Conservation (phyloP, 2,329 filamentous ascomycete genomes). For the Scortechinia acanthostroma region DNA sequence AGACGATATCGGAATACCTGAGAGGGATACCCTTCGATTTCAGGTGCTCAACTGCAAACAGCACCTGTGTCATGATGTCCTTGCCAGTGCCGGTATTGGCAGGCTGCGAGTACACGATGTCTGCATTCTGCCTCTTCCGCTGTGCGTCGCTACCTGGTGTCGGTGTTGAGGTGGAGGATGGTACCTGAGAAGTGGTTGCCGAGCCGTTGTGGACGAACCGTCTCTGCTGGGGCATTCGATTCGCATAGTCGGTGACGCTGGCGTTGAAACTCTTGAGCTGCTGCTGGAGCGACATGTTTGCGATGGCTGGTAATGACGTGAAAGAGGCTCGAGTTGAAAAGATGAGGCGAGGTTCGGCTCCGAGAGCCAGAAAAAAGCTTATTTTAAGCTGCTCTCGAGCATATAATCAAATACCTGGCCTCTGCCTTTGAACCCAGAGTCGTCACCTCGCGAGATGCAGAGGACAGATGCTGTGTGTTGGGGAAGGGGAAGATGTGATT, state of each 20-base stretch:
- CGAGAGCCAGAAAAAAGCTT: no score
- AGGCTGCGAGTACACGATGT: slow-evolving; percentile 39
- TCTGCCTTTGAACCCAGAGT: no score
- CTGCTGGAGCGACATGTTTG: slow-evolving; percentile 32
- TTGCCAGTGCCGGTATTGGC: slow-evolving; percentile 41
- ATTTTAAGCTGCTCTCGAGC: no score
- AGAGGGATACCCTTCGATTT: slow-evolving; percentile 39
- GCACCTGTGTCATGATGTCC: slow-evolving; percentile 50
- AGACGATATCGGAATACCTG: slow-evolving; percentile 44
- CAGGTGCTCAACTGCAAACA: slow-evolving; percentile 48
- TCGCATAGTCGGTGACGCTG: slow-evolving; percentile 29
- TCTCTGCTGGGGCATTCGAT: slow-evolving; percentile 27
- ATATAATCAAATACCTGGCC: no score
- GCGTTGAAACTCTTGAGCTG: slow-evolving; percentile 34
- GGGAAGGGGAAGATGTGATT: no score
- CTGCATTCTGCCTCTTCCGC: slow-evolving; percentile 34
- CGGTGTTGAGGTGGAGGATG: slow-evolving; percentile 2
- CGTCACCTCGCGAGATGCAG: no score
- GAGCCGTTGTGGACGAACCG: slow-evolving; percentile 21
- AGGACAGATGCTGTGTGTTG: no score
- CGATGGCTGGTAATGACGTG: no score
- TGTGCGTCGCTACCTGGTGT: slow-evolving; percentile 22
- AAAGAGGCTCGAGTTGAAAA: no score
- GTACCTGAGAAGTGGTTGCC: slow-evolving; percentile 23
- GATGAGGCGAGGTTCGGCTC: no score